phyloP scores from a whole-genome alignment of 164 flowering plant genomes.

The Buxus sempervirens region DNA sequence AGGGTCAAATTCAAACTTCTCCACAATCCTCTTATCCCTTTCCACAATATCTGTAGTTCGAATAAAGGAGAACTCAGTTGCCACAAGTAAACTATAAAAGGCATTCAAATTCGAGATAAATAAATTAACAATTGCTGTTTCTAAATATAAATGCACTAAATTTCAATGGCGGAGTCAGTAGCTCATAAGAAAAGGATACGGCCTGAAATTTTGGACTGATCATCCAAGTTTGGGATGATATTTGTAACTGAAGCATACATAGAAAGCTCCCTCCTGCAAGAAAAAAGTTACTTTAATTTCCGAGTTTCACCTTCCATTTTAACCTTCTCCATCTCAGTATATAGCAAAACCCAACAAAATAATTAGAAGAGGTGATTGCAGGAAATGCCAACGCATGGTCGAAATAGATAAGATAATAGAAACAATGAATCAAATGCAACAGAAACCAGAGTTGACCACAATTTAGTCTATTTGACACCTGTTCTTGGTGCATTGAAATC shows the following conservation, averaged over 20 bases:
- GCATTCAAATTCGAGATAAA: neutral
- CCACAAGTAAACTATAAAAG: neutral
- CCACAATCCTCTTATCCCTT: conserved; percentile 40
- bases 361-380: neutral
- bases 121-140: conserved; percentile 1
- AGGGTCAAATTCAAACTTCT: conserved; percentile 58
- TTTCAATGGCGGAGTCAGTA: neutral
- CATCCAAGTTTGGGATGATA: conserved; percentile 57
- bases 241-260: conserved; percentile 83
- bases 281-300: conserved; percentile 9
- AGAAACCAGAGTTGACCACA: neutral
- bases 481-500: neutral
- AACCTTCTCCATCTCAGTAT: too few species aligned
- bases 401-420: neutral
- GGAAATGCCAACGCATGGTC: neutral
- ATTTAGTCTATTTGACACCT: neutral
- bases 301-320: neutral
- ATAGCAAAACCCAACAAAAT: neutral
- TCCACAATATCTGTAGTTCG: conserved; percentile 56
- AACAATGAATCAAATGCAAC: neutral
- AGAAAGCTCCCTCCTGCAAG: conserved; percentile 68
- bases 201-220: conserved; percentile 50
- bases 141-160: neutral
- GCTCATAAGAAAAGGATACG: conserved; percentile 58
- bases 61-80: conserved; percentile 27